These are phyloP conservation scores for Halophytophthora polymorphica DNA, from an alignment of 352 stramenopile genomes.

Conservation along the genomic window DNA sequence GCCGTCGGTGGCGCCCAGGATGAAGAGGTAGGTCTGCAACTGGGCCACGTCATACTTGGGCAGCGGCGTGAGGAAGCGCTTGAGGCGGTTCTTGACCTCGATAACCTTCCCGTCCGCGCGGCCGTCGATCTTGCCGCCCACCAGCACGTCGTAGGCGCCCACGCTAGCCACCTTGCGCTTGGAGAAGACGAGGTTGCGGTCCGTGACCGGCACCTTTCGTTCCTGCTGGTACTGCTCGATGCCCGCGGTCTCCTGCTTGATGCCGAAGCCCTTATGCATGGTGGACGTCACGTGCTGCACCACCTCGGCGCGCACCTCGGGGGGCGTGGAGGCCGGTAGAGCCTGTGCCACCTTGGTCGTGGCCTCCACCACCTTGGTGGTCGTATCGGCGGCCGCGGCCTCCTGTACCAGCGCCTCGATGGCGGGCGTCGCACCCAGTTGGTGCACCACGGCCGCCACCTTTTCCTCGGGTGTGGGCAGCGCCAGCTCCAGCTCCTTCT, in stretches of 20 bases:
- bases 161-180: slow-evolving; percentile 64
- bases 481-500: slow-evolving; percentile 42
- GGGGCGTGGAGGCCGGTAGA: slow-evolving; percentile 47
- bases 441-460: slow-evolving; percentile 50
- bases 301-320: slow-evolving; percentile 54
- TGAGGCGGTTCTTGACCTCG: slow-evolving; percentile 84
- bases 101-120: slow-evolving; percentile 72
- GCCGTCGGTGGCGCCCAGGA: slow-evolving; percentile 57
- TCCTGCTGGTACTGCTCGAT: slow-evolving; percentile 70
- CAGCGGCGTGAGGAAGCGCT: slow-evolving; percentile 63
- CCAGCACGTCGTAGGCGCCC: slow-evolving; percentile 47
- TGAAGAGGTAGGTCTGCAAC: slow-evolving; percentile 85
- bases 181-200: slow-evolving; percentile 73
- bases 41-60: slow-evolving; percentile 81
- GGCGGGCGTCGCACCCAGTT: slow-evolving; percentile 46
- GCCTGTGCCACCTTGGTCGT: slow-evolving; percentile 43
- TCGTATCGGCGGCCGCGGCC: slow-evolving; percentile 42
- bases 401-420: slow-evolving; percentile 61
- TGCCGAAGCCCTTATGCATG: slow-evolving; percentile 79
- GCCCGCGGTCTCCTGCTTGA: slow-evolving; percentile 55
- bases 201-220: slow-evolving; percentile 50
- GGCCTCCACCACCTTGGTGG: slow-evolving; percentile 33
- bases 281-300: slow-evolving; percentile 72
- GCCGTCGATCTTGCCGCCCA: slow-evolving; percentile 85
- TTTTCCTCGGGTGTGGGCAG: slow-evolving; percentile 50